Base-by-base conservation (phyloP, 169 alveolate genomes). In the Plasmodium blacklocki region DNA sequence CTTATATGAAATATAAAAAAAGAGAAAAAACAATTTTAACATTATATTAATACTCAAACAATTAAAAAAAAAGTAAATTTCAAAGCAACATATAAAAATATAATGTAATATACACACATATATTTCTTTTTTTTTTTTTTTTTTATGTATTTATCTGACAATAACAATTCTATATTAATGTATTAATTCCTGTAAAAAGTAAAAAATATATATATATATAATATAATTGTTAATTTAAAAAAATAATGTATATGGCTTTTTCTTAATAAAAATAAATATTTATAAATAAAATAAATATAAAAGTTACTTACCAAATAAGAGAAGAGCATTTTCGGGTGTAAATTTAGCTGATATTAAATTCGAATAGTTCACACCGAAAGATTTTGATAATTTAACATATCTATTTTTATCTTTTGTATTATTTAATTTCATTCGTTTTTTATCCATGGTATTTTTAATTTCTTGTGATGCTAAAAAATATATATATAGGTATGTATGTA, bases 271-370 rank as follows among this genome's bases (percentile, higher is more conserved):
- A 12, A 54, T 43, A 26, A 43, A 58, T 29, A 8, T 39, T 7
- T 67, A 56, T 67, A 74, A 43, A 49, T 19, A 74, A 26, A 19
- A 60, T 23, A 60, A 74, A 62, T 26, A 26, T 26, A 39, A 39
- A 39, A 0, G 8, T 39, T 45, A 21, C 74, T 80, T 80, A 80
- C 90, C 90, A 58, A 80, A 62, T 26, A 80, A 62, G 19, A 80
- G 83, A 60, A 80, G 90, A 18, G 56, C 90, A 68, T 80, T 80
- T 56, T 80, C 90, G 1, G 90, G 90, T 18, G 90, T 80, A 80
- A 80, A 80, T 29, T 80, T 80, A 14, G 90, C 90, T 39, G 90
- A 80, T 71, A 80, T 80, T 68, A 80, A 67, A 21, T 80, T 80
- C 26, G 90, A 80, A 50, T 80, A 52, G 7, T 80, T 54, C 43